Conservation (phyloP, 1,284 basidiomycete species). For the Pascua guehoae region DNA sequence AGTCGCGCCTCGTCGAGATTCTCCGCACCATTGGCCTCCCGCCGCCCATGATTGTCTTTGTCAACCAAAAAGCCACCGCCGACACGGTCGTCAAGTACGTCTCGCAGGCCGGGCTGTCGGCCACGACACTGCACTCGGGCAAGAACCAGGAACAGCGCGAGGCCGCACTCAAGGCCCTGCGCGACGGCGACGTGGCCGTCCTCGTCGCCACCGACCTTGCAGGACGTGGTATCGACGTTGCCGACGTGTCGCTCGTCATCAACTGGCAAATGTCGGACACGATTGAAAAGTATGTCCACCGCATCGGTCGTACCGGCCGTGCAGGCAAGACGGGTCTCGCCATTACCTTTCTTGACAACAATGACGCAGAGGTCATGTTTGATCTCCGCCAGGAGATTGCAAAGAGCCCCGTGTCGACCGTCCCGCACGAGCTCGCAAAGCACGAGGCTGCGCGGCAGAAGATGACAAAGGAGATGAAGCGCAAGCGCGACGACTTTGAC, state of each 20-base stretch:
- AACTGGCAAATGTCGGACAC: conserved; percentile 96
- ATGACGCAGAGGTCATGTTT: conserved; percentile 95
- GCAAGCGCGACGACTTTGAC: conserved; percentile 21
- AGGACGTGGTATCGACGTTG: conserved; percentile 96
- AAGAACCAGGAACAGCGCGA: conserved; percentile 98
- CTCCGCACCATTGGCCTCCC: conserved; percentile 76
- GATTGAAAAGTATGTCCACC: conserved; percentile 89
- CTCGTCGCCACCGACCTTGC: conserved; percentile 97
- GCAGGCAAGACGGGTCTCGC: conserved; percentile 90
- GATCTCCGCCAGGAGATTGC: conserved; percentile 68
- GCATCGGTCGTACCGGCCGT: conserved; percentile 82
- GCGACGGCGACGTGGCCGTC: conserved; percentile 75
- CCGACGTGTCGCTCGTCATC: conserved; percentile 87
- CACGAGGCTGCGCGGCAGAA: conserved; percentile 86
- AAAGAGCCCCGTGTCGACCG: conserved; percentile 87
- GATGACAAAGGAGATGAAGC: conserved; percentile 83
- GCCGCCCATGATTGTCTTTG: conserved; percentile 96
- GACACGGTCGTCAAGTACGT: conserved; percentile 94
- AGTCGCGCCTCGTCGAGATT: conserved; percentile 74
- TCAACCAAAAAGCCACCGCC: conserved; percentile 98
- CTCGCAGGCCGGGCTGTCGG: conserved; percentile 73
- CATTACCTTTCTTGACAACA: conserved; percentile 92
- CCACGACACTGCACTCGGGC: conserved; percentile 88
- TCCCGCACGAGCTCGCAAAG: conserved; percentile 76
- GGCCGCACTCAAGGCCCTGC: conserved; percentile 77